Evolutionary conservation across 2,329 filamentous ascomycete genomes (phyloP).

Genomic region (Diaporthe sp.): DNA sequence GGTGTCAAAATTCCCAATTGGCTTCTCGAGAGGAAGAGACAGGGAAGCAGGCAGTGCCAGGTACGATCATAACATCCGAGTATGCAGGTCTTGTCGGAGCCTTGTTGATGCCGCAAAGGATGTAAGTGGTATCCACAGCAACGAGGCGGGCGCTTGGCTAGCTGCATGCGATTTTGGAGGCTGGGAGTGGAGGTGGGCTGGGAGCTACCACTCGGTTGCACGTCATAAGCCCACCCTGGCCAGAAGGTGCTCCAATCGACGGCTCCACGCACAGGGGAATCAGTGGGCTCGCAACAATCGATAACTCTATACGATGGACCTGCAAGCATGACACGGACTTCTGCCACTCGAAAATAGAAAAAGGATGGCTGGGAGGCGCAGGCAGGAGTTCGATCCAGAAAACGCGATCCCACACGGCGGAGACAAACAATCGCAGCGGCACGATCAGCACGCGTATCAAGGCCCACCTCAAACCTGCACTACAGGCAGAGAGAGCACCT

Average conservation of each 20-base stretch:
- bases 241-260: slow-evolving; percentile 5
- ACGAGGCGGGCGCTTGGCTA: slow-evolving; percentile 20
- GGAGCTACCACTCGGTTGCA: slow-evolving; percentile 9
- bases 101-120: slow-evolving; percentile 20
- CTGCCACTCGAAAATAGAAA: slow-evolving; percentile 30
- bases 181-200: slow-evolving; percentile 22
- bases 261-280: neutral
- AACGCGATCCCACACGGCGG: slow-evolving; percentile 11
- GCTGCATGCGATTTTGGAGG: slow-evolving; percentile 14
- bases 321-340: slow-evolving; percentile 16
- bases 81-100: slow-evolving; percentile 12
- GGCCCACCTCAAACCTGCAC: neutral
- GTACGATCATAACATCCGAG: slow-evolving; percentile 17
- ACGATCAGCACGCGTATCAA: neutral
- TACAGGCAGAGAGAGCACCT: slow-evolving; percentile 7
- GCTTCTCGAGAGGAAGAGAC: neutral
- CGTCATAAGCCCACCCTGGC: slow-evolving; percentile 20
- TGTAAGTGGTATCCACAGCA: slow-evolving; percentile 31
- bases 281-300: slow-evolving; percentile 14
- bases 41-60: slow-evolving; percentile 23
- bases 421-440: slow-evolving; percentile 14
- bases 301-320: slow-evolving; percentile 22
- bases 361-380: slow-evolving; percentile 30
- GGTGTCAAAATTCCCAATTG: slow-evolving; percentile 6
- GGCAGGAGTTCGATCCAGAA: slow-evolving; percentile 1